A percentile compares a stretch with the other conserved stretches of the same genome.
Evolutionary conservation across 768 basidiomycete species (phyloP).

Genomic region (Termitomyces bulborhizus): DNA sequence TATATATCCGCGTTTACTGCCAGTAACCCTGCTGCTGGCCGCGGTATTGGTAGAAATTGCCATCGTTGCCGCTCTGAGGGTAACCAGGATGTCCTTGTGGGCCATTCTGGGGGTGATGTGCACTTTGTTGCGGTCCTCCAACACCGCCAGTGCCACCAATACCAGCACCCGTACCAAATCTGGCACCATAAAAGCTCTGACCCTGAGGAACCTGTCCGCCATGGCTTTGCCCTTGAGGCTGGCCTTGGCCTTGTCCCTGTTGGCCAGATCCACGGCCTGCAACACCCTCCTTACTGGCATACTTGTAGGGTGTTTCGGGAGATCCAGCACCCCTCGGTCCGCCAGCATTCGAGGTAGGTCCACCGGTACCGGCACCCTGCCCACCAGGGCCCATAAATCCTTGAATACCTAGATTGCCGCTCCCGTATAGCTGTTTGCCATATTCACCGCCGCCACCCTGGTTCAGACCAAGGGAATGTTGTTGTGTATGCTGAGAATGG

Average conservation of each 20-base stretch:
- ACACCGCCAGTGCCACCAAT: conserved; percentile 29
- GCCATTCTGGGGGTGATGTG: conserved; percentile 36
- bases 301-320: conserved; percentile 73
- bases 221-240: conserved; percentile 44
- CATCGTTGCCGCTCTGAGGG: conserved; percentile 60
- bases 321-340: conserved; percentile 52
- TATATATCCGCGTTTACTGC: conserved; percentile 33
- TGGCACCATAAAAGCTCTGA: conserved; percentile 43
- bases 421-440: conserved; percentile 41
- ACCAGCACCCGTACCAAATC: conserved; percentile 34
- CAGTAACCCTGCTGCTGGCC: conserved; percentile 60
- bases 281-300: conserved; percentile 58
- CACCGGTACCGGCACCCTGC: conserved; percentile 34
- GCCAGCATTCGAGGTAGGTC: conserved; percentile 32
- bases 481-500: conserved; percentile 45
- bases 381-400: conserved; percentile 64
- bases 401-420: conserved; percentile 50
- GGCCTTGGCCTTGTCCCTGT: conserved; percentile 42
- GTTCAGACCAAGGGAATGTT: conserved; percentile 40
- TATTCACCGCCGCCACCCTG: conserved; percentile 37
- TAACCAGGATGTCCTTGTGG: conserved; percentile 58
- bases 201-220: conserved; percentile 46
- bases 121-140: conserved; percentile 35
- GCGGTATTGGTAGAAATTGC: conserved; percentile 68
- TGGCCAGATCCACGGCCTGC: conserved; percentile 37